Evolutionary conservation across 2,329 filamentous ascomycete species (phyloP).

Genomic region (Talaromyces sp.): DNA sequence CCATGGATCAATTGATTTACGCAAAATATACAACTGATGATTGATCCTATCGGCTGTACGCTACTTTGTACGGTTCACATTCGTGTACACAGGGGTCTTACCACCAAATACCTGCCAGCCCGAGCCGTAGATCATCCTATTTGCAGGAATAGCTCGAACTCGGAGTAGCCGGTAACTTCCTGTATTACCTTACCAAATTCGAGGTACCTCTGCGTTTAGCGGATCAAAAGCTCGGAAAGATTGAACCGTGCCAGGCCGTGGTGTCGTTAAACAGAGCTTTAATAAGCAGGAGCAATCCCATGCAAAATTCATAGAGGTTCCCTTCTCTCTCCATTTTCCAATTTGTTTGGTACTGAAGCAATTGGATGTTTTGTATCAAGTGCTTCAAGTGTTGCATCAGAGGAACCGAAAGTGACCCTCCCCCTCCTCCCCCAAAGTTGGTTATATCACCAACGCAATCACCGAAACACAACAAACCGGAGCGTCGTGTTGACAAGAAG

Average conservation of each 20-base stretch:
- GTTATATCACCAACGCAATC: neutral
- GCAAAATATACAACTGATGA: neutral
- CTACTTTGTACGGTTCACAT: neutral
- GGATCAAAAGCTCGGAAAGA: neutral
- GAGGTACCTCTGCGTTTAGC: neutral
- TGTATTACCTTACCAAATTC: neutral
- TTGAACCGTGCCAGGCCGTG: neutral
- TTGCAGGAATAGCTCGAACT: neutral
- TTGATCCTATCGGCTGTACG: neutral
- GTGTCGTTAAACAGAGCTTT: neutral
- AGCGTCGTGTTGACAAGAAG: neutral
- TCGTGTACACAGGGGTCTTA: neutral
- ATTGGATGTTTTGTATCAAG: slow-evolving; percentile 10
- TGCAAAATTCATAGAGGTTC: neutral
- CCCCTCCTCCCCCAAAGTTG: slow-evolving; percentile 7
- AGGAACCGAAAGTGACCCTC: slow-evolving; percentile 2
- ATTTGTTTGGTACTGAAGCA: neutral
- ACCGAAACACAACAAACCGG: neutral
- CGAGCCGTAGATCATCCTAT: neutral
- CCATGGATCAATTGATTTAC: neutral
- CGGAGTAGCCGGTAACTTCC: neutral
- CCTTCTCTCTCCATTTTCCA: neutral
- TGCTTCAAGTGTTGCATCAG: slow-evolving; percentile 8
- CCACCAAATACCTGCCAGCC: neutral
- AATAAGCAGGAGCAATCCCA: neutral